Base-by-base conservation (phyloP, 305 asterid species). In the Lippia alba region DNA sequence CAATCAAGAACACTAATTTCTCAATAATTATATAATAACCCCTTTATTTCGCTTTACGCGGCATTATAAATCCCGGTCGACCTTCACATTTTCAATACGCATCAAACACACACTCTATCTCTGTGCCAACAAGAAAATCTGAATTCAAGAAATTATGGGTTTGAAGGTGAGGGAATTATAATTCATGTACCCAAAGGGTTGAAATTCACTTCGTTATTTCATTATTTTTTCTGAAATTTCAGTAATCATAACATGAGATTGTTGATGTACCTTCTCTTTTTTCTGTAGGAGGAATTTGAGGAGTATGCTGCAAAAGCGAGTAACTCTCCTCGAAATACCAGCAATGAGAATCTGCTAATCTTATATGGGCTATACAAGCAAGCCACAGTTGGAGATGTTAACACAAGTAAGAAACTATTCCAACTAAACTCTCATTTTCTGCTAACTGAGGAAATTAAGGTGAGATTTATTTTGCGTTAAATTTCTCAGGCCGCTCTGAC, bases 251-350 rank as follows among this genome's bases (percentile, higher is more conserved):
- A 17, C 9, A 36, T 4, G 58, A 10, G 18, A 54, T 54, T 54
- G 33, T 24, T 55, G 39, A 19, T 55, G 15, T 19, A 18, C 15
- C 5, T 55, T 16, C 24, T 51, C 5, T n/a, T n/a, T n/a, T n/a
- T n/a, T 6, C 10, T 82, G 14, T 79, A 94, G 99, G 99, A 94
- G 68, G 99, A 94, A 39, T 94, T 94, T 77, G 99, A 94, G 76
- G 89, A 79, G 80, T 62, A 91, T 41, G 97, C 97, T 49, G 93
- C 81, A 86, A 88, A 88, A 74, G 97, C 91, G 33, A 94, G 88
- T 86, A 83, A 88, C 73, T 78, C 91, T 81, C 96, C 99, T 2
- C 94, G 82, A 72, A 80, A 14, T 32, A 87, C 97, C 14, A 33
- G 88, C 75, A 90, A 94, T 5, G 99, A 88, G 66, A 73, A 78